phyloP scores from a whole-genome alignment of 805 yeast genomes.

The Kodamaea leandrae region DNA sequence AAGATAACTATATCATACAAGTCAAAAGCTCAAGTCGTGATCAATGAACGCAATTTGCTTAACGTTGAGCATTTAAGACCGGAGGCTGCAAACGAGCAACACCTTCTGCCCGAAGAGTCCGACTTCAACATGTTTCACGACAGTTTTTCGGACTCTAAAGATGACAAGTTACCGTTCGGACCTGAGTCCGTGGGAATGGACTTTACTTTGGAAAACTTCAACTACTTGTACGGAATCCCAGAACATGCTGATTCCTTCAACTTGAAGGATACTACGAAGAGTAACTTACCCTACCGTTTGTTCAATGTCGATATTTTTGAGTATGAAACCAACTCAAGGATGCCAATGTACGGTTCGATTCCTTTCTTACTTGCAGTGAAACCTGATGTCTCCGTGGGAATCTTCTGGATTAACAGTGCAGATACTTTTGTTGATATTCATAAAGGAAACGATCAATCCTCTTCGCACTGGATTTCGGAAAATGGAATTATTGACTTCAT shows the following conservation, averaged over 20 bases:
- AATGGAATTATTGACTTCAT: conserved; percentile 79
- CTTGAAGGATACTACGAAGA: conserved; percentile 61
- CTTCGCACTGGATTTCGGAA: conserved; percentile 93
- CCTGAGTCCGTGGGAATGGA: conserved; percentile 91
- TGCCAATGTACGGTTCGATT: conserved; percentile 94
- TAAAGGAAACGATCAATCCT: conserved; percentile 22
- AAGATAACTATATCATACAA: conserved; percentile 47
- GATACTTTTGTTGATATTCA: conserved; percentile 85
- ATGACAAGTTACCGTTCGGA: conserved; percentile 70
- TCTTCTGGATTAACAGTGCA: conserved; percentile 91
- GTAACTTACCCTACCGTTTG: conserved; percentile 74
- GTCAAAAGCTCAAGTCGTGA: conserved; percentile 45
- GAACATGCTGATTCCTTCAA: conserved; percentile 87
- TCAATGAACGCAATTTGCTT: conserved; percentile 69
- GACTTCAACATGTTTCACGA: conserved; percentile 69
- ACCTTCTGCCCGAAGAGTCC: conserved; percentile 56
- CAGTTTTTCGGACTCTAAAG: conserved; percentile 60
- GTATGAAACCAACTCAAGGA: conserved; percentile 74
- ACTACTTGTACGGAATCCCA: conserved; percentile 87
- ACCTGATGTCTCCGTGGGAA: conserved; percentile 58
- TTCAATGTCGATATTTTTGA: conserved; percentile 95
- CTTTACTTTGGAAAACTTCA: conserved; percentile 57
- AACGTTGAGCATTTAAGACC: conserved; percentile 81
- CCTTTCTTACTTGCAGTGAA: conserved; percentile 80
- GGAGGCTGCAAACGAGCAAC: conserved; percentile 29